A percentile compares a stretch with the other conserved stretches of the same genome.
These are phyloP conservation scores for Lathyrus sativus DNA, from an alignment of 306 rosid species.

Conservation along the genomic window DNA sequence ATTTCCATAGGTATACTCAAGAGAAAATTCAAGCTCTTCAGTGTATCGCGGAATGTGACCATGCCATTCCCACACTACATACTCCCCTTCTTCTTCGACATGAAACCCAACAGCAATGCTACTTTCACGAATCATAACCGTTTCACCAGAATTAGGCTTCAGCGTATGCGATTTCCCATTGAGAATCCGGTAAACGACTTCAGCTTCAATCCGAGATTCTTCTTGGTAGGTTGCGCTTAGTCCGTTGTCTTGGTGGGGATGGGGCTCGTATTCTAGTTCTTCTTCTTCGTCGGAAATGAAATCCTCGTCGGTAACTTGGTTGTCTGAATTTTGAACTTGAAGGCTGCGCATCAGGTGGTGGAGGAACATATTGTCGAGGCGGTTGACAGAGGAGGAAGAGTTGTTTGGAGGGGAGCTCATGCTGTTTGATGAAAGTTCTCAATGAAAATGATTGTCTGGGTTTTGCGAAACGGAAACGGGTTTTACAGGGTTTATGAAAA, in stretches of 20 bases:
- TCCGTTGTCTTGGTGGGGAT: conserved; percentile 3
- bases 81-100: conserved; percentile 72
- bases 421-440: conserved; percentile 33
- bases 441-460: not conserved
- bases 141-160: conserved; percentile 86
- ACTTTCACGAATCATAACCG: conserved; percentile 74
- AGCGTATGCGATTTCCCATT: conserved; percentile 60
- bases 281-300: not conserved
- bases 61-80: conserved; percentile 99
- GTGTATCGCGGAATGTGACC: conserved; percentile 84
- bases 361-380: conserved; percentile 64
- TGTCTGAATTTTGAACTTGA: conserved; percentile 56
- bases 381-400: conserved; percentile 29
- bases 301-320: conserved; percentile 38
- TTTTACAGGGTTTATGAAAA: conserved; percentile 24
- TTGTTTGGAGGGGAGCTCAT: conserved; percentile 60
- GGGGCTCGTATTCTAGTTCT: not conserved
- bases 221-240: conserved; percentile 15
- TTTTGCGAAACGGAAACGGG: not conserved
- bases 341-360: conserved; percentile 73
- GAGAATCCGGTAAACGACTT: conserved; percentile 60
- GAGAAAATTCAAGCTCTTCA: conserved; percentile 75
- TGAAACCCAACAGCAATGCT: conserved; percentile 82
- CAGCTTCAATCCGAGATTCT: conserved; percentile 61
- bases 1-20: conserved; percentile 90